phyloP scores from a whole-genome alignment of 108 stramenopile genomes.

The Cyclotella distinguenda region DNA sequence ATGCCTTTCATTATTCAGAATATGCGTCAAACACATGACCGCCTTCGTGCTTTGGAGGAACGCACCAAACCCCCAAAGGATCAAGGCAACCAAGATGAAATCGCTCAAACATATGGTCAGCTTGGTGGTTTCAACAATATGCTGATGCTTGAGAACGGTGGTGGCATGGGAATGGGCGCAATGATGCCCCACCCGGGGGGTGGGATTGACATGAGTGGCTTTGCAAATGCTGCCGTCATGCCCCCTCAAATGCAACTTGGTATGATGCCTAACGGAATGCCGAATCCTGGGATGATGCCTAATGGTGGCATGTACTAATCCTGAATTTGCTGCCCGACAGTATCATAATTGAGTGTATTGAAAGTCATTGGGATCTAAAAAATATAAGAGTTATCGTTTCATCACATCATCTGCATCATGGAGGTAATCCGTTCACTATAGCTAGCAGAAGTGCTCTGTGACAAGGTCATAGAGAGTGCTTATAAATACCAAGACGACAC shows the following conservation, averaged over 20 bases:
- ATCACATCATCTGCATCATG: too few relatives aligned
- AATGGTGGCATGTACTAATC: conserved; percentile 18
- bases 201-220: conserved; percentile 83
- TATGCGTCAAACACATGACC: conserved; percentile 84
- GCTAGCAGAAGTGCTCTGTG: too few relatives aligned
- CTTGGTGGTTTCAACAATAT: conserved; percentile 69
- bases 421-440: too few relatives aligned
- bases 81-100: conserved; percentile 71
- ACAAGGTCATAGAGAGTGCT: too few relatives aligned
- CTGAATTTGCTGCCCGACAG: too few relatives aligned
- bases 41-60: conserved; percentile 86
- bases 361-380: too few relatives aligned
- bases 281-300: conserved; percentile 23
- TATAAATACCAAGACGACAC: too few relatives aligned
- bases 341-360: too few relatives aligned
- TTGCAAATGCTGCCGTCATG: conserved; percentile 43
- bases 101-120: conserved; percentile 81
- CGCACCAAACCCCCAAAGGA: conserved; percentile 90
- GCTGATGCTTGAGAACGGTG: conserved; percentile 79
- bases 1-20: conserved; percentile 99
- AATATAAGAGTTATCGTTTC: too few relatives aligned
- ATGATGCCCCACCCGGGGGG: conserved; percentile 43
- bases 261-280: conserved; percentile 48
- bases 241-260: conserved; percentile 21
- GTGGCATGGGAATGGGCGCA: conserved; percentile 31